Conservation (phyloP, 257 asterid species). For the Nicotiana tomentosiformis region DNA sequence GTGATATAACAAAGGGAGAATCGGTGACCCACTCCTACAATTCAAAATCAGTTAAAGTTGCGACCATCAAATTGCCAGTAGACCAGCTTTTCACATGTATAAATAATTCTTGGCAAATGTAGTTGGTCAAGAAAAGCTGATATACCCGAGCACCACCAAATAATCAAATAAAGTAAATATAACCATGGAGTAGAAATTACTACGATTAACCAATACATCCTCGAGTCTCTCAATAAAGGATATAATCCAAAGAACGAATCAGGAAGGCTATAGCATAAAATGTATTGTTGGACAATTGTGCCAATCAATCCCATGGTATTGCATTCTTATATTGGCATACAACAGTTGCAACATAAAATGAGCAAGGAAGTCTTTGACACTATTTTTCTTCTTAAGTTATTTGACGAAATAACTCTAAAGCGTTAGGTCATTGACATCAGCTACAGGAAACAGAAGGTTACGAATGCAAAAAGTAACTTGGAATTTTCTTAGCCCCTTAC, state of each 20-base stretch:
- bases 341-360: background rate
- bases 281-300: background rate
- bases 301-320: background rate
- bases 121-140: background rate
- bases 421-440: background rate
- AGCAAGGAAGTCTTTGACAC: background rate
- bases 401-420: background rate
- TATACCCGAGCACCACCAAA: background rate
- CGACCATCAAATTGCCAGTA: conserved; percentile 5
- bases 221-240: background rate
- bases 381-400: background rate
- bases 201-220: background rate
- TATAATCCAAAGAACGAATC: background rate
- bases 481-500: background rate
- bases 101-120: background rate
- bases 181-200: background rate
- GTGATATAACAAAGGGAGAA: conserved; percentile 93
- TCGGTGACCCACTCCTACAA: conserved; percentile 95
- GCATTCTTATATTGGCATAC: background rate
- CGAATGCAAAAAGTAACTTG: background rate
- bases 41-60: conserved; percentile 16
- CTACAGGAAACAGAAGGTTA: background rate
- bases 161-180: background rate
- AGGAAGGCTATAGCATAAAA: background rate
- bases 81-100: background rate